Evolutionary conservation across 148 eudicot genomes (phyloP).

Genomic region (Cornus kousa): DNA sequence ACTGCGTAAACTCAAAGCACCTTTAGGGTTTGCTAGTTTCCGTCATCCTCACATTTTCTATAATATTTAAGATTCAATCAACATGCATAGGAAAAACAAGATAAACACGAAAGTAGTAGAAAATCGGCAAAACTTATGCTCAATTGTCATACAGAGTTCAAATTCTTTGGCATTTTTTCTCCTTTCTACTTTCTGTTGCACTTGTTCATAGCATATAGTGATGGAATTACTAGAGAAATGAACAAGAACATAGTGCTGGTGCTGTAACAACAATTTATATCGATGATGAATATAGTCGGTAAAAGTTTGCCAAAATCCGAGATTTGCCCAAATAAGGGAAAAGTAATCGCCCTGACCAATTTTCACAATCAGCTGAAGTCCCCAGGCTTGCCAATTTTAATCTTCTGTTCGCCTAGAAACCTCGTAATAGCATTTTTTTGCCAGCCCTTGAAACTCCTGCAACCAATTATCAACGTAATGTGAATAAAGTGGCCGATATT

Average conservation of each 20-base stretch:
- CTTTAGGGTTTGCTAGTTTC: too few species aligned
- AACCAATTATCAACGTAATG: neutral
- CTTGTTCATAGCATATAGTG: neutral
- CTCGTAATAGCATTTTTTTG: slow-evolving; percentile 60
- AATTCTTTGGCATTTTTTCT: too few species aligned
- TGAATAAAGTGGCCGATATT: neutral
- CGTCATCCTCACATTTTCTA: too few species aligned
- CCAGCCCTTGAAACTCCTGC: slow-evolving; percentile 82
- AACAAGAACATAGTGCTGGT: neutral
- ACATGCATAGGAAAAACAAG: neutral
- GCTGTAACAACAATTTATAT: neutral
- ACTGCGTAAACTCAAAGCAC: too few species aligned
- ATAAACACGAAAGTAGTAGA: neutral
- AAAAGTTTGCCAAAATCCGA: neutral
- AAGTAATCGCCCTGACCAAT: neutral
- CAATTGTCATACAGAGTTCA: neutral
- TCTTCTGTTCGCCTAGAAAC: slow-evolving; percentile 44
- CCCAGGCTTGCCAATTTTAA: slow-evolving; percentile 59
- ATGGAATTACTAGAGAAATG: neutral
- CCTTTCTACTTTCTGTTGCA: neutral
- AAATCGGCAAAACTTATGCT: neutral
- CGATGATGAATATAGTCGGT: neutral
- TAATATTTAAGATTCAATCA: neutral
- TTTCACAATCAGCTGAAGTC: slow-evolving; percentile 37
- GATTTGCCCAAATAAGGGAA: neutral